phyloP scores from a whole-genome alignment of 108 stramenopile species.

The Nitzschia palea region DNA sequence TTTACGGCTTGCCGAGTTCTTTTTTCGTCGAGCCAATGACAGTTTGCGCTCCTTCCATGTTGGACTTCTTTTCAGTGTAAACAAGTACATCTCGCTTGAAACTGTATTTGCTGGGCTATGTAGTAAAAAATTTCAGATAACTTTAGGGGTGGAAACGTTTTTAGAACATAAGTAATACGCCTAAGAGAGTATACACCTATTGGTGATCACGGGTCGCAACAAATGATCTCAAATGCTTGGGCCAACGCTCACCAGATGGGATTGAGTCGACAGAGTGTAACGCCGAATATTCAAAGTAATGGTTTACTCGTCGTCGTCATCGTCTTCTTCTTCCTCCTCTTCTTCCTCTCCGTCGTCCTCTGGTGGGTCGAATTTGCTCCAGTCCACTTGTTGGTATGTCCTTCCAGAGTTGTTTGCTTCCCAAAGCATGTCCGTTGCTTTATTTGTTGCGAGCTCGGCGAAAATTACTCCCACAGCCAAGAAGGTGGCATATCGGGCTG shows the following conservation, averaged over 20 bases:
- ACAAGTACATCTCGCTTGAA: neutral
- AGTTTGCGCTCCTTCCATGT: slow-evolving; percentile 47
- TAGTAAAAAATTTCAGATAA: no score
- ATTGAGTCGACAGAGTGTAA: no score
- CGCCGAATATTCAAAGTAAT: neutral
- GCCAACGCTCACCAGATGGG: no score
- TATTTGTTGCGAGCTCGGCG: slow-evolving; percentile 70
- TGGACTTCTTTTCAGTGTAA: slow-evolving; percentile 55
- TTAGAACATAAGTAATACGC: no score
- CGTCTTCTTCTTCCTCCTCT: slow-evolving; percentile 78
- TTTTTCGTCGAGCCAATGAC: slow-evolving; percentile 67
- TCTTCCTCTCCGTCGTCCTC: slow-evolving; percentile 85
- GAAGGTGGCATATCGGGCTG: slow-evolving; percentile 82
- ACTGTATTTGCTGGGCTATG: no score
- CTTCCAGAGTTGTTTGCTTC: slow-evolving; percentile 69
- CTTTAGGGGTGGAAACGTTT: no score
- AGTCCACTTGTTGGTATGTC: slow-evolving; percentile 81
- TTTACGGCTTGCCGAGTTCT: slow-evolving; percentile 40
- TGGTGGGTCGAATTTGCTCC: slow-evolving; percentile 75
- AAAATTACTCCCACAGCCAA: slow-evolving; percentile 71
- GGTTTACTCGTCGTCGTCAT: slow-evolving; percentile 62
- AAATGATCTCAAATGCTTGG: no score
- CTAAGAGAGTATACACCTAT: no score
- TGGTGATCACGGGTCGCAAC: no score
- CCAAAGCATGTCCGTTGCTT: slow-evolving; percentile 66